Base-by-base conservation (phyloP, 306 rosid species). In the Quercus berberidifolia region DNA sequence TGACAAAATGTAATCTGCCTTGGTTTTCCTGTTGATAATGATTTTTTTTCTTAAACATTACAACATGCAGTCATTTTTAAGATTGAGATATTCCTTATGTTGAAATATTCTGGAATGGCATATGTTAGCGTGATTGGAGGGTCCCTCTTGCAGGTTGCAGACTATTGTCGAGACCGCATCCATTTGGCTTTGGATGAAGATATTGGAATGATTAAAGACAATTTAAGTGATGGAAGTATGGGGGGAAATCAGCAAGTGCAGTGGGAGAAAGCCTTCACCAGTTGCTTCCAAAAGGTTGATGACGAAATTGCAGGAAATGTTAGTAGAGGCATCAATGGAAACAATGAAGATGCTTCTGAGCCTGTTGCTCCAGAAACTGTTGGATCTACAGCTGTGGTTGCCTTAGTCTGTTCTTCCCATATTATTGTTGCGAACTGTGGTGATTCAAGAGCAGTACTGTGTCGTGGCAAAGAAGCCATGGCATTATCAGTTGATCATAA, bases 331-430 rank as follows among this genome's bases (percentile, higher is more conserved):
- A 75, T 71, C 62, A 6, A 13, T 31, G 58, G 62, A 63, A 75
- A 56, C 4, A 30, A 69, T 35, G 78, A 76, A 43, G 84, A 85
- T 75, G 72, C 76, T 72, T 78, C 75, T 33, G 89, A 89, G 41
- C 83, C 88, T 35, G 33, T 84, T 80, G 89, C 90, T 62, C 84
- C 90, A 9, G 92, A 86, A 83, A 89, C 90, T 21, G 92, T 89
- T 33, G 92, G 92, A 23, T 89, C 92, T 31, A 89, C 92, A 0
- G 92, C 92, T 35, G 88, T 89, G 55, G 88, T 89, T 68, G 92
- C 87, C 0, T 71, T 89, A 57, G 82, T 89, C 38, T 86, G 87
- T 64, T 84, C 92, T 19, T 84, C 92, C 11, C 92, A 89, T 78
- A 82, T 86, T 68, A 89, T 89, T 59, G 90, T 89, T 75, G 87